These are phyloP conservation scores for Takashimella tepidaria DNA, from an alignment of 1,284 basidiomycete genomes.

Conservation along the genomic window DNA sequence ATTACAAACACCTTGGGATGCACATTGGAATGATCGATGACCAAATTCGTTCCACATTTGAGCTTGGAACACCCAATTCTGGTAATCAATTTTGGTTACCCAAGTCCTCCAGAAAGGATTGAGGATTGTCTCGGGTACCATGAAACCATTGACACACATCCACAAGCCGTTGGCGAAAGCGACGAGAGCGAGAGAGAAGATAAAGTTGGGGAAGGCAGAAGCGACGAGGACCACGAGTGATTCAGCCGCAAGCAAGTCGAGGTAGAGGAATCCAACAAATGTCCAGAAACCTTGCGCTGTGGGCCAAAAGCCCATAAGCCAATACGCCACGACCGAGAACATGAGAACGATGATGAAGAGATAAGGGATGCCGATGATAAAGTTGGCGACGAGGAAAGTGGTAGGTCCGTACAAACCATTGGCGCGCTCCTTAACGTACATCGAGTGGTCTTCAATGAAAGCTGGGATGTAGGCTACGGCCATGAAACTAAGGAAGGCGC, in stretches of 20 bases:
- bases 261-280: constrained; percentile 56
- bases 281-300: constrained; percentile 51
- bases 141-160: constrained; percentile 51
- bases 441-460: constrained; percentile 47
- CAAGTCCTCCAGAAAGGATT: constrained; percentile 23
- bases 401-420: constrained; percentile 43
- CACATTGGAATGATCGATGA: constrained; percentile 10
- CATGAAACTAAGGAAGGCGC: constrained; percentile 59
- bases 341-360: constrained; percentile 38
- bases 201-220: constrained; percentile 56
- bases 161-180: constrained; percentile 60
- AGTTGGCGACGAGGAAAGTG: constrained; percentile 37
- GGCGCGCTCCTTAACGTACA: constrained; percentile 44
- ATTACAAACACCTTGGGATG: constrained; percentile 10
- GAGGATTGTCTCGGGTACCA: constrained; percentile 6
- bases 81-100: constrained; percentile 50
- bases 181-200: constrained; percentile 57
- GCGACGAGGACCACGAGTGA: constrained; percentile 56
- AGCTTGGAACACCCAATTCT: constrained; percentile 37
- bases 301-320: constrained; percentile 17
- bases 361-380: constrained; percentile 44
- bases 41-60: constrained; percentile 40
- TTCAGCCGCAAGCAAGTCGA: constrained; percentile 58
- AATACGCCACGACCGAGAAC: constrained; percentile 31
- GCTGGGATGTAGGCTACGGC: constrained; percentile 46